Evolutionary conservation across 2,329 filamentous ascomycete species (phyloP), one percentile per base, ranked within the genome.

Genomic region (Fusarium algeriense): DNA sequence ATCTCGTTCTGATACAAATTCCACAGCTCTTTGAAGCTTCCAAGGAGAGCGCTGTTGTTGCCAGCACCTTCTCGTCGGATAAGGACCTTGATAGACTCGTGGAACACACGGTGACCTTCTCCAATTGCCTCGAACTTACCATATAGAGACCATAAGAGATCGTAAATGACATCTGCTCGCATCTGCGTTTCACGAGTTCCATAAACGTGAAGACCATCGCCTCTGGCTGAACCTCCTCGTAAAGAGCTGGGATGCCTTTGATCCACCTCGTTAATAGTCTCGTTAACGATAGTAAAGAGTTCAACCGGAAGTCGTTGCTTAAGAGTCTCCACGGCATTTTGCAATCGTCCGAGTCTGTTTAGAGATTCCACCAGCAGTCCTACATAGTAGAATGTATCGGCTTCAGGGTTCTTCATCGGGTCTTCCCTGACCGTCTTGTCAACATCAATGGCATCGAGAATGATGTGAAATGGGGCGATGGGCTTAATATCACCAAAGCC

Each of bases 1-100:
- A 99, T 98, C 85, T 99, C 96, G 81, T 97, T 98, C 78, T 99
- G 96, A 77, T 98, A 95, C 11, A 99, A 85, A 78, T 98, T 97
- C 97, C 97, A 99, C 43, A 99, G 84, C 82, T 98, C 96, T 77
- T 95, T 96, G 82, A 99, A 99, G 60, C 94, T 94, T 60, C 94
- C 91, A 9, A 94, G 91, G 53, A 98, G 86, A 2, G 89, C 87
- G 43, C 84, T 87, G 74, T 89, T 83, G 84, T 91, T 84, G 80
- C 90, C 81, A 19, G 85, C 85, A 7, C 92, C 92, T 78, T 98
- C 95, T 53, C 97, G 90, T 69, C 91, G 90, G 58, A 95, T 90
- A 64, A 99, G 93, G 2, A 93, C 93, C 69, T 92, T 92, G 77
- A 98, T 92, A 49, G 97, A 92, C 80, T 98, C 96, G 80, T 98